Conservation (phyloP, 306 rosid genomes). For the Calophaca sinica region DNA sequence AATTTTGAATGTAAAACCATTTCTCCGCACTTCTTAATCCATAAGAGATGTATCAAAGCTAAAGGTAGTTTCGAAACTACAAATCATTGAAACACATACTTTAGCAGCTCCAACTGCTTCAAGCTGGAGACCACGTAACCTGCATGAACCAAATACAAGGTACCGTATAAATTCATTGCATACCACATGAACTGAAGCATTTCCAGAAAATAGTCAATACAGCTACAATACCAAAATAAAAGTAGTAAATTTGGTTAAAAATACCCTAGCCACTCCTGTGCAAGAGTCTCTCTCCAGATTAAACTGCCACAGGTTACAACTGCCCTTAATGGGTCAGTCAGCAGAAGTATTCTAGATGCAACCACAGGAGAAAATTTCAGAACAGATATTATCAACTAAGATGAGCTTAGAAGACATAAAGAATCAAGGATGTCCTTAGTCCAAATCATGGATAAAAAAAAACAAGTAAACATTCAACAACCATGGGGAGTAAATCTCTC, state of each 20-base stretch:
- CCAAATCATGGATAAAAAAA: background rate
- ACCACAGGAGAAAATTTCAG: background rate
- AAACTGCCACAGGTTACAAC: slow-evolving; percentile 17
- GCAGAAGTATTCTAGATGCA: slow-evolving; percentile 21
- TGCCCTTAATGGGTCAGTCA: slow-evolving; percentile 22
- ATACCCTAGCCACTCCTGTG: slow-evolving; percentile 21
- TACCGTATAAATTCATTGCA: slow-evolving; percentile 2
- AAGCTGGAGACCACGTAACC: slow-evolving; percentile 74
- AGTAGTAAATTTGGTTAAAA: slow-evolving; percentile 12
- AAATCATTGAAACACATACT: slow-evolving; percentile 43
- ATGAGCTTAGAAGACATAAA: slow-evolving; percentile 23
- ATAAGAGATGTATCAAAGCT: slow-evolving; percentile 60
- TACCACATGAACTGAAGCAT: slow-evolving; percentile 27
- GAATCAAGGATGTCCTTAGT: background rate
- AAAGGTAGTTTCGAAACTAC: slow-evolving; percentile 46
- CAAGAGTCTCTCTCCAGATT: slow-evolving; percentile 8
- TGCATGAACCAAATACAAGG: slow-evolving; percentile 50
- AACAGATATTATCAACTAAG: slow-evolving; percentile 11
- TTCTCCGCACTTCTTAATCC: slow-evolving; percentile 70
- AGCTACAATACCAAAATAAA: slow-evolving; percentile 24
- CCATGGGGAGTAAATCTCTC: slow-evolving; percentile 5
- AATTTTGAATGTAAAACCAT: slow-evolving; percentile 73
- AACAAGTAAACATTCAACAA: slow-evolving; percentile 37
- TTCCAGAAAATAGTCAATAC: slow-evolving; percentile 26
- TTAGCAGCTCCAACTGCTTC: slow-evolving; percentile 56